Percentiles rank a stretch among this genome's conserved stretches.
These are phyloP conservation scores for Wickerhamiella infanticola DNA, from an alignment of 1,139 yeast genomes.

Conservation along the genomic window DNA sequence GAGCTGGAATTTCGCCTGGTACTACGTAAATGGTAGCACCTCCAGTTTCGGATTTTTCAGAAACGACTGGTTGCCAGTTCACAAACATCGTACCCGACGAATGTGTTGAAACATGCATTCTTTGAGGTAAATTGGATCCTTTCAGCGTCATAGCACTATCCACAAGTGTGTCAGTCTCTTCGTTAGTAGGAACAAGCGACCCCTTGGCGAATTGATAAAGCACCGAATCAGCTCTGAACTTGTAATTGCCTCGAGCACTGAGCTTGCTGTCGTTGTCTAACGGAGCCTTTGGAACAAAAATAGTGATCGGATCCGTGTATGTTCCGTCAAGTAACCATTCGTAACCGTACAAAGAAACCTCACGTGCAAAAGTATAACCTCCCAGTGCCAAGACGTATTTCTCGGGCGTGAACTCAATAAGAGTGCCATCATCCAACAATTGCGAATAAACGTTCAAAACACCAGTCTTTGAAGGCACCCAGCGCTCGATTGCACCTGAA, in stretches of 20 bases:
- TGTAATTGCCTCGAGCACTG: not conserved
- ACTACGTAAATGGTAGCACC: slow-evolving; percentile 49
- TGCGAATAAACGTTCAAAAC: slow-evolving; percentile 42
- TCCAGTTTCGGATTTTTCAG: slow-evolving; percentile 28
- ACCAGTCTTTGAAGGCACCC: slow-evolving; percentile 33
- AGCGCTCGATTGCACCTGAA: slow-evolving; percentile 5
- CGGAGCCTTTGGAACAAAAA: slow-evolving; percentile 33
- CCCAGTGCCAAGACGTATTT: slow-evolving; percentile 61
- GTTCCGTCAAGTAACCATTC: slow-evolving; percentile 42
- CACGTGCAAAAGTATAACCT: slow-evolving; percentile 52
- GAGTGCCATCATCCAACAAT: slow-evolving; percentile 26
- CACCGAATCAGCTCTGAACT: slow-evolving; percentile 18
- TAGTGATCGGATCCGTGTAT: slow-evolving; percentile 34
- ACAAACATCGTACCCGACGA: slow-evolving; percentile 28
- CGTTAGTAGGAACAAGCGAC: slow-evolving; percentile 21
- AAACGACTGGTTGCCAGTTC: slow-evolving; percentile 32
- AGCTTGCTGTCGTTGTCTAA: not conserved
- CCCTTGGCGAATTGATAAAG: slow-evolving; percentile 54
- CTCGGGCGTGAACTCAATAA: slow-evolving; percentile 42
- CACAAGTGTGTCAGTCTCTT: slow-evolving; percentile 21
- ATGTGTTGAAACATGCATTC: slow-evolving; percentile 16
- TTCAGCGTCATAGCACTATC: slow-evolving; percentile 26
- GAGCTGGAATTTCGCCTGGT: slow-evolving; percentile 42
- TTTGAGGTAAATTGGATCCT: slow-evolving; percentile 24
- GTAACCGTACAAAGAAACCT: slow-evolving; percentile 49